phyloP scores from a whole-genome alignment of 1,284 basidiomycete species.

The Cutaneotrichosporon spelunceum region DNA sequence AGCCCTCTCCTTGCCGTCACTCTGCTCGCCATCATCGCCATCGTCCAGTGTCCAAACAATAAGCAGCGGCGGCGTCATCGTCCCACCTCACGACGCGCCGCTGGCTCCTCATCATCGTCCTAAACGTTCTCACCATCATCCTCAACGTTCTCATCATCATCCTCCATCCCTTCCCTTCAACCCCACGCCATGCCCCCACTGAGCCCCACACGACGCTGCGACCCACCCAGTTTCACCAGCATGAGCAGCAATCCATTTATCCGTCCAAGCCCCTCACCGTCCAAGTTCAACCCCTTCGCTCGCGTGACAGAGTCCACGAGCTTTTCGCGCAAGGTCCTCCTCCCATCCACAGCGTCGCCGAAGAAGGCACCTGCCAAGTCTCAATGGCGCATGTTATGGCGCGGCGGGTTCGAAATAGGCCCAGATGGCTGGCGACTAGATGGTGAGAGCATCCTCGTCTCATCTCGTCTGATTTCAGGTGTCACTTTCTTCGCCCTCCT shows the following conservation, averaged over 20 bases:
- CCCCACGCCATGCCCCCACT: neutral
- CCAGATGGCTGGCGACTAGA: slow-evolving; percentile 47
- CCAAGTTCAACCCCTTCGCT: slow-evolving; percentile 14
- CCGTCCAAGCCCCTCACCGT: slow-evolving; percentile 1
- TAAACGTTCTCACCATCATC: neutral
- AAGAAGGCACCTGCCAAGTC: neutral
- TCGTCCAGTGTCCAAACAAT: neutral
- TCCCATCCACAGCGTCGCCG: slow-evolving; percentile 4
- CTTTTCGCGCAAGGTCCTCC: slow-evolving; percentile 9
- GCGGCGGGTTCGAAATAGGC: slow-evolving; percentile 50
- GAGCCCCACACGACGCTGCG: neutral
- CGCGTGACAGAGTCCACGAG: slow-evolving; percentile 4
- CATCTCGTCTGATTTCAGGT: slow-evolving; percentile 26
- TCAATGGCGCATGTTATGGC: slow-evolving; percentile 48
- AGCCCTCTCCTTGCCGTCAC: neutral
- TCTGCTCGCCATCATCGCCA: neutral
- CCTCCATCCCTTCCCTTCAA: neutral
- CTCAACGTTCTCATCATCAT: too few species aligned
- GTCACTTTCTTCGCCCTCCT: slow-evolving; percentile 46
- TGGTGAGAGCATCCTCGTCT: slow-evolving; percentile 26
- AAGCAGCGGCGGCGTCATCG: neutral
- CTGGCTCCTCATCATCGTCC: neutral
- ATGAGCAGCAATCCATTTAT: neutral
- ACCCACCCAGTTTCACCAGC: neutral
- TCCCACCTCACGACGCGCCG: neutral